Evolutionary conservation across 2,329 filamentous ascomycete species (phyloP).

Genomic region (Neofusicoccum umdonicola): DNA sequence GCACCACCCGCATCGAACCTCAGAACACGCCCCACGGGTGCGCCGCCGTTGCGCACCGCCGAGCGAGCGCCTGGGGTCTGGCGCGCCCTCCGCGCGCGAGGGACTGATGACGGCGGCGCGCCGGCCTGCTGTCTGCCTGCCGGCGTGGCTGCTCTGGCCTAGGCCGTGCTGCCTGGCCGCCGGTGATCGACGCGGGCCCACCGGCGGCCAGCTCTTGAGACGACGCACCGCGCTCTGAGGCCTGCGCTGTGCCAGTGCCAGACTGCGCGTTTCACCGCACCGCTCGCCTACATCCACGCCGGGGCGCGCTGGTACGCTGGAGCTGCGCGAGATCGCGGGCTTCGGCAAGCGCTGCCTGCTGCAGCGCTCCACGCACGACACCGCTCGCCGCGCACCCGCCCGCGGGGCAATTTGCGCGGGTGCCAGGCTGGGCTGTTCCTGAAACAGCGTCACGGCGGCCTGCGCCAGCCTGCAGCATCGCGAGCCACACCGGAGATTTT

Average conservation of each 20-base stretch:
- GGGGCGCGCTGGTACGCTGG: too few species aligned
- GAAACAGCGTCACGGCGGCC: constrained; percentile 1
- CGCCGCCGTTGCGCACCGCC: too few species aligned
- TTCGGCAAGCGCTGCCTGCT: not conserved
- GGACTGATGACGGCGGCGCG: not conserved
- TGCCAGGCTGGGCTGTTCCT: not conserved
- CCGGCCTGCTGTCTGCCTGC: not conserved
- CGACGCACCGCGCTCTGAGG: not conserved
- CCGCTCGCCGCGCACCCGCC: not conserved
- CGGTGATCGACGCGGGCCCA: not conserved
- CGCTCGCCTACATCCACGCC: constrained; percentile 5
- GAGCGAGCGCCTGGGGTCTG: not conserved
- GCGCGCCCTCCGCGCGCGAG: not conserved
- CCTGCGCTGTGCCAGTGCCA: not conserved
- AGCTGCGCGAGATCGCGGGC: not conserved
- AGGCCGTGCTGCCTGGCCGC: not conserved
- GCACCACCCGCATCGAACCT: not conserved
- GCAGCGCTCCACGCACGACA: not conserved
- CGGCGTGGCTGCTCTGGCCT: too few species aligned
- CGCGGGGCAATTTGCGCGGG: not conserved
- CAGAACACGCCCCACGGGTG: too few species aligned
- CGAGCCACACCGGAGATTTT: constrained; percentile 1
- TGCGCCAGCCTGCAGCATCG: not conserved
- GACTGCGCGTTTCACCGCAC: constrained; percentile 5
- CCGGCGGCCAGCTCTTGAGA: not conserved